phyloP scores from a whole-genome alignment of 2,329 filamentous ascomycete species.

The Beauveria australis region DNA sequence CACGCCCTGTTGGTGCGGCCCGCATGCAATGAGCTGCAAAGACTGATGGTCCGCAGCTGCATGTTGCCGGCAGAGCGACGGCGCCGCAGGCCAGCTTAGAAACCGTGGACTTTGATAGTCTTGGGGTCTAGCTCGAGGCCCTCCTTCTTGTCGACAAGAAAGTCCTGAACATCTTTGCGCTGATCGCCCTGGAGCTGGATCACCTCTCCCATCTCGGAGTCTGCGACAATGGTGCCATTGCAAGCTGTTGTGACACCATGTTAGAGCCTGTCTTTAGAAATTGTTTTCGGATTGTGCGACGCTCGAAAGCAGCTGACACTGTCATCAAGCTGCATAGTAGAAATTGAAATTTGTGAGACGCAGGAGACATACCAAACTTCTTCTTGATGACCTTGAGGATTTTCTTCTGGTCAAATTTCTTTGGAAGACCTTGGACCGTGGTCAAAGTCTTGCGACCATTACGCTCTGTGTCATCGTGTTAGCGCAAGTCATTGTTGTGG shows the following conservation, averaged over 20 bases:
- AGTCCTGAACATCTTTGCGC: constrained; percentile 97
- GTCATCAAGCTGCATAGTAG: neutral
- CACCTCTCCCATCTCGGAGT: constrained; percentile 96
- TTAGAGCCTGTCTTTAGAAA: neutral
- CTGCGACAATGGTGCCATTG: constrained; percentile 99
- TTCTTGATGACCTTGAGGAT: constrained; percentile 99
- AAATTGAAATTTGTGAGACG: neutral
- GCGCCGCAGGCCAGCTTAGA: constrained; percentile 33
- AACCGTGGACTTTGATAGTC: constrained; percentile 81
- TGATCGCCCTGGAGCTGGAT: constrained; percentile 99
- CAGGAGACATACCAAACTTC: constrained; percentile 70
- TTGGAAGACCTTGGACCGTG: constrained; percentile 95
- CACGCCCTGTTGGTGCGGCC: constrained; percentile 13
- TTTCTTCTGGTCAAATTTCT: constrained; percentile 99
- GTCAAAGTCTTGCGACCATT: constrained; percentile 99
- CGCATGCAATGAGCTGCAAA: constrained; percentile 2
- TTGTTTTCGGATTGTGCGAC: neutral
- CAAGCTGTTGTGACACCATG: constrained; percentile 54
- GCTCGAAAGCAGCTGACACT: neutral
- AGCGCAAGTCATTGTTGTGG: constrained; percentile 22
- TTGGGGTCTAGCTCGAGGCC: constrained; percentile 90
- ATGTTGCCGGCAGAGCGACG: constrained; percentile 27
- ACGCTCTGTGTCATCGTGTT: constrained; percentile 61
- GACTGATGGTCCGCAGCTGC: neutral
- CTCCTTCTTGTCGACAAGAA: constrained; percentile 91